Conservation (phyloP, 1,139 yeast genomes). For the Suhomyces wounanorum region DNA sequence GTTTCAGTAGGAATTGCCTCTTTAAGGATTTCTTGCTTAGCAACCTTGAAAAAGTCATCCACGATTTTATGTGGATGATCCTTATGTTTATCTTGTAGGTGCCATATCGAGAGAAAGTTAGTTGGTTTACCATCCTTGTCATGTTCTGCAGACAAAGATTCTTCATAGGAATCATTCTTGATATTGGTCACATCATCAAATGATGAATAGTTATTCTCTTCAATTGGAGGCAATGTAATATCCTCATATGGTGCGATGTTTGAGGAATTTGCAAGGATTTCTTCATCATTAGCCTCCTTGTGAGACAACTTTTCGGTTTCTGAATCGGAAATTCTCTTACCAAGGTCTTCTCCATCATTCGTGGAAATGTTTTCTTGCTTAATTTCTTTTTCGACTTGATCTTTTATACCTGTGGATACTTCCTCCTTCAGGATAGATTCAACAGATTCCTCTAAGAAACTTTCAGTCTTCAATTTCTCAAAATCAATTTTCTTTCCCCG, state of each 20-base stretch:
- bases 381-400: neutral
- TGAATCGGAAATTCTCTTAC: neutral
- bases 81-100: constrained; percentile 35
- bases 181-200: constrained; percentile 39
- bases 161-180: constrained; percentile 36
- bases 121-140: constrained; percentile 33
- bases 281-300: constrained; percentile 10
- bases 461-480: constrained; percentile 15
- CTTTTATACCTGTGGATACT: neutral
- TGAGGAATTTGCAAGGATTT: constrained; percentile 44
- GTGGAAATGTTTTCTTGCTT: neutral
- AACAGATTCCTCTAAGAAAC: constrained; percentile 6
- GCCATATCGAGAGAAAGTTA: constrained; percentile 47
- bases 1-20: constrained; percentile 1
- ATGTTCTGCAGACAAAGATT: constrained; percentile 46
- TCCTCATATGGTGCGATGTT: constrained; percentile 45
- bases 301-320: constrained; percentile 10
- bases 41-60: constrained; percentile 12
- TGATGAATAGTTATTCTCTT: constrained; percentile 32
- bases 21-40: constrained; percentile 3
- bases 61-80: constrained; percentile 17
- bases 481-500: constrained; percentile 15
- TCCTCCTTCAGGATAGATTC: neutral
- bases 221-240: constrained; percentile 42
- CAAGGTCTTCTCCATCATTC: neutral